Evolutionary conservation across 2,329 filamentous ascomycete species (phyloP).

Genomic region (Colletotrichum graminicola): DNA sequence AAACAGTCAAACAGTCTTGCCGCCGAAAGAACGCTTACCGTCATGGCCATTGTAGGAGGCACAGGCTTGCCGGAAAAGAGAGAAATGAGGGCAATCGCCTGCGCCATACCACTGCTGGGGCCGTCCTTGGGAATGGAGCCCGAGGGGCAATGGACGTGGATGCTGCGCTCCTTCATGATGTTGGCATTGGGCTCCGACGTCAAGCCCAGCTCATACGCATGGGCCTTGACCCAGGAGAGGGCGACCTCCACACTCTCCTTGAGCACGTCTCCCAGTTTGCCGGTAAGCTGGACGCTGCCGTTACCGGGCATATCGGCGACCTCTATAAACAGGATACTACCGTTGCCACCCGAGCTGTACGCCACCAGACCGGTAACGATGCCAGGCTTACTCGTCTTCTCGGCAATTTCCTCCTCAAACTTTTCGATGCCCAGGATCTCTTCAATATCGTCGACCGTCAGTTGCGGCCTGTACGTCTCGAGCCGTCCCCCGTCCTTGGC

Average conservation of each 20-base stretch:
- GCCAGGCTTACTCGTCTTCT: constrained; percentile 84
- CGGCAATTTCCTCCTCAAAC: constrained; percentile 95
- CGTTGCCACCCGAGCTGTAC: constrained; percentile 92
- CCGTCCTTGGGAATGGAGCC: constrained; percentile 97
- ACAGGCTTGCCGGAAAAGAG: constrained; percentile 89
- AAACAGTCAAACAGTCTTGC: neutral
- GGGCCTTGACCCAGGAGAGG: constrained; percentile 95
- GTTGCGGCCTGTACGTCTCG: constrained; percentile 77
- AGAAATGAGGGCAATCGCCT: constrained; percentile 92
- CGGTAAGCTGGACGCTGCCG: constrained; percentile 93
- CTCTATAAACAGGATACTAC: constrained; percentile 97
- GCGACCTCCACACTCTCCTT: constrained; percentile 98
- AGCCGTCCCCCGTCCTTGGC: constrained; percentile 80
- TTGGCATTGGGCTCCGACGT: constrained; percentile 85
- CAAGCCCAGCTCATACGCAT: constrained; percentile 90
- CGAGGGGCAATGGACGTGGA: constrained; percentile 96
- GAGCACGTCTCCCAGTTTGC: constrained; percentile 94
- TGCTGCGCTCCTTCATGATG: constrained; percentile 93
- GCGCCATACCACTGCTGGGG: constrained; percentile 87
- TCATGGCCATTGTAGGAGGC: constrained; percentile 95
- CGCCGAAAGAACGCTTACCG: constrained; percentile 62
- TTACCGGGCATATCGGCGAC: constrained; percentile 96
- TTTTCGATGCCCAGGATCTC: constrained; percentile 91
- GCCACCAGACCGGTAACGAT: constrained; percentile 97
- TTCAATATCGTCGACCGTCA: constrained; percentile 86